Evolutionary conservation across 495 filamentous ascomycete genomes (phyloP), one percentile per base, ranked within the genome.

Genomic region (Podospora australis): DNA sequence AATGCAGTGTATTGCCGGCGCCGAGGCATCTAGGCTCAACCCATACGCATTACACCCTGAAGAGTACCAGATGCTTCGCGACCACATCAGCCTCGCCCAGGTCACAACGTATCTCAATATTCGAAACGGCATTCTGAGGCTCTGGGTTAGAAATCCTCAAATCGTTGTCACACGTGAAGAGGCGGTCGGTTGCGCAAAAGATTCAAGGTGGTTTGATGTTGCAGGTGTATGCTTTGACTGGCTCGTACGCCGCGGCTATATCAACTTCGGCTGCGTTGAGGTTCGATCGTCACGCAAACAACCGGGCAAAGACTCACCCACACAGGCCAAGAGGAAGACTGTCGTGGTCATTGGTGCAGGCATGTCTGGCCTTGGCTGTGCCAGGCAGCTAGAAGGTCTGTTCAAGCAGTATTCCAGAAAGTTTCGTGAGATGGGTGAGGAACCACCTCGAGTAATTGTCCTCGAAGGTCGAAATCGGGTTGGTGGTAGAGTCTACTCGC

Each of bases 101-200:
- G 88, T 97, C 46, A 95, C 92, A 8, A 84, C 86, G n/a, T 99
- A 97, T 64, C 68, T 99, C 24, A 96, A 96, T 66, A 96, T 99
- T 49, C 77, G 92, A 49, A 99, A 99, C 66, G 89, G 90, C 3
- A 95, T 97, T 52, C 69, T 99, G 22, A 78, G 94, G 45, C 70
- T 97, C 29, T 99, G 90, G 90, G 79, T 86, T 9, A 78, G 82
- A 52, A 96, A 99, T 65, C 88, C 92, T 1, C 81, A 94, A 58
- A 84, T 95, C 34, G 78, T 80, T 55, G 90, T 99, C 19, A 86
- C 82, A 13, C 76, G 81, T 24, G 87, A 96, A 56, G 92, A 97
- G 66, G 94, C 92, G 6, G 73, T 88, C 25, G 94, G 94, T 14
- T 96, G 94, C 70, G 87, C 90, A 19, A 90, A 87, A 67, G 88